Conservation (phyloP, 2,329 filamentous ascomycete genomes). For the Pyrenochaeta sp. region DNA sequence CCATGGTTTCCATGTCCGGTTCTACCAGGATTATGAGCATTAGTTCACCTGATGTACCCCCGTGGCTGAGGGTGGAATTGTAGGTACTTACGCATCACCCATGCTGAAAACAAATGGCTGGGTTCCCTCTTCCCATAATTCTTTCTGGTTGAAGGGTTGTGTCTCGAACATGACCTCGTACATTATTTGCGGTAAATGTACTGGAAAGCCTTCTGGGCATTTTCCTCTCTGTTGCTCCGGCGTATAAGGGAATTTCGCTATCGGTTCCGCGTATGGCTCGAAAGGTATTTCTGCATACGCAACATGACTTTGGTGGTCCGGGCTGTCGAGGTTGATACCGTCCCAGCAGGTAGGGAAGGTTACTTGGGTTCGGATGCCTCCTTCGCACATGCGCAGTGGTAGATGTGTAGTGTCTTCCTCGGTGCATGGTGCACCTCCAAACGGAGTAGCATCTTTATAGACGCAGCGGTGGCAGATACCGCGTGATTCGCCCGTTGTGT, state of each 20-base stretch:
- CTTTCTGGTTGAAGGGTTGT: conserved; percentile 33
- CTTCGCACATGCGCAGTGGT: conserved; percentile 48
- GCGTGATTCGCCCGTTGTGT: conserved; percentile 38
- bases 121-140: conserved; percentile 31
- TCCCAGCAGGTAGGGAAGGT: conserved; percentile 61
- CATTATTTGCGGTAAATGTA: conserved; percentile 56
- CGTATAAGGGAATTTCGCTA: conserved; percentile 25
- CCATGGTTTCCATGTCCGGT: conserved; percentile 37
- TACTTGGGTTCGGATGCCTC: conserved; percentile 55
- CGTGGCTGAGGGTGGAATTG: no score
- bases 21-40: conserved; percentile 15
- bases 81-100: conserved; percentile 43
- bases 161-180: conserved; percentile 59
- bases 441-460: conserved; percentile 33
- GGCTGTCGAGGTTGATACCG: conserved; percentile 58
- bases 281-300: conserved; percentile 47
- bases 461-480: conserved; percentile 44
- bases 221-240: conserved; percentile 39
- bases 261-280: conserved; percentile 32
- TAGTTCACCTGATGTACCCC: no score
- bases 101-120: conserved; percentile 42
- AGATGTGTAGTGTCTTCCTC: conserved; percentile 49
- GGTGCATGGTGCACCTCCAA: conserved; percentile 50
- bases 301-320: conserved; percentile 63
- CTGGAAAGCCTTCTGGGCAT: conserved; percentile 53